Percentiles rank a stretch among this genome's conserved stretches.
phyloP scores from a whole-genome alignment of 2,329 filamentous ascomycete genomes.

The Fusarium penzigii region DNA sequence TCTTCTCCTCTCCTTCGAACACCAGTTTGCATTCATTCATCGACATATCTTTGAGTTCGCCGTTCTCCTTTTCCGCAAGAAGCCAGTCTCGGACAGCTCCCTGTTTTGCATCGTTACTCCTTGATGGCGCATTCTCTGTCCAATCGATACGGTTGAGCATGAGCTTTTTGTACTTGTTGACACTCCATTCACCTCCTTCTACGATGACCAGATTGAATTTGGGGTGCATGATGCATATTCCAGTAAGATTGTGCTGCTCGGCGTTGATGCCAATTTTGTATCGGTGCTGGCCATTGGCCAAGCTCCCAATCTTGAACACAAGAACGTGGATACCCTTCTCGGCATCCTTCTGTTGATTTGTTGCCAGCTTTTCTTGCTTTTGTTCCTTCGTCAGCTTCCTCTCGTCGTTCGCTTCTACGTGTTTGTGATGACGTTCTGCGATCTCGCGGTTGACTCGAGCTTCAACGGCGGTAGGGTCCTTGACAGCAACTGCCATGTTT shows the following conservation, averaged over 20 bases:
- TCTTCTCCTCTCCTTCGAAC: slow-evolving; percentile 88
- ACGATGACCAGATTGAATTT: slow-evolving; percentile 87
- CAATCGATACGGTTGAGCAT: slow-evolving; percentile 94
- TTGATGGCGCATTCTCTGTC: slow-evolving; percentile 81
- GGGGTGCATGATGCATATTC: slow-evolving; percentile 89
- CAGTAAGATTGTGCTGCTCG: slow-evolving; percentile 83
- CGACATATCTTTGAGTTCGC: slow-evolving; percentile 77
- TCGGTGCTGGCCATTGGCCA: slow-evolving; percentile 90
- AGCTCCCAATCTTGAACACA: slow-evolving; percentile 84
- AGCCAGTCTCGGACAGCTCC: slow-evolving; percentile 73
- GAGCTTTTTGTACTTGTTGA: slow-evolving; percentile 85
- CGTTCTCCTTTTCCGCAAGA: slow-evolving; percentile 74
- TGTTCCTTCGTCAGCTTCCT: slow-evolving; percentile 89
- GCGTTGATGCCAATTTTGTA: slow-evolving; percentile 94
- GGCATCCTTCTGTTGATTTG: slow-evolving; percentile 85
- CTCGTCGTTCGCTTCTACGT: slow-evolving; percentile 77
- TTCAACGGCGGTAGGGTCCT: slow-evolving; percentile 96
- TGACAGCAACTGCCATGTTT: slow-evolving; percentile 60
- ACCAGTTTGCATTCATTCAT: slow-evolving; percentile 80
- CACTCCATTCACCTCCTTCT: slow-evolving; percentile 83
- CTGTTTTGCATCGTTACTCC: slow-evolving; percentile 59
- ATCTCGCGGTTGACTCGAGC: slow-evolving; percentile 92
- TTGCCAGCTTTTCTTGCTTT: slow-evolving; percentile 76
- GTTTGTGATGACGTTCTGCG: slow-evolving; percentile 77
- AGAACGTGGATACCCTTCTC: slow-evolving; percentile 81